Conservation (phyloP, 1,284 basidiomycete genomes). For the Cryptococcus floricola region DNA sequence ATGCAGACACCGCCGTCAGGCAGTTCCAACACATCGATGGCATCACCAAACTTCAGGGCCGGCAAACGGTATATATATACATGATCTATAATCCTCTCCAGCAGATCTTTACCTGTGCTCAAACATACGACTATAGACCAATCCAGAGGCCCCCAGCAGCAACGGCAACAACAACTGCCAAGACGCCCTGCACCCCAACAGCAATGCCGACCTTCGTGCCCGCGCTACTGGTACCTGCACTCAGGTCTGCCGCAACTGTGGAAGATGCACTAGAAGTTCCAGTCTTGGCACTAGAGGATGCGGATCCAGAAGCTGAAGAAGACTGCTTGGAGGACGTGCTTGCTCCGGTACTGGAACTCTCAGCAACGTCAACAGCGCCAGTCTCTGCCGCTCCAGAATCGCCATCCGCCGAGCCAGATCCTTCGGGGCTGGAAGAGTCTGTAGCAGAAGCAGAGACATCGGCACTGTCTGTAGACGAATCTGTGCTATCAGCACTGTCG, state of each 20-base stretch:
- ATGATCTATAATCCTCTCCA: neutral
- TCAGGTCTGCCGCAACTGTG: neutral
- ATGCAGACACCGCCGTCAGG: too few relatives aligned
- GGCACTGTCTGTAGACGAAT: neutral
- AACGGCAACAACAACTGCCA: neutral
- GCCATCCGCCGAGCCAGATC: neutral
- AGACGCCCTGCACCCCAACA: neutral
- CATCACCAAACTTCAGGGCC: neutral
- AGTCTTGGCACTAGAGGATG: neutral
- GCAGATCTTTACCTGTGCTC: neutral
- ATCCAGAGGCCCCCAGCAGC: slow-evolving; percentile 4
- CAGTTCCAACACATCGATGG: neutral
- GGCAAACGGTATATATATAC: neutral
- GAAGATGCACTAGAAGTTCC: neutral
- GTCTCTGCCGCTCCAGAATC: neutral
- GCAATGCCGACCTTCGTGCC: slow-evolving; percentile 1
- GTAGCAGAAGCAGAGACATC: neutral
- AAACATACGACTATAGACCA: neutral
- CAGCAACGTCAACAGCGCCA: neutral
- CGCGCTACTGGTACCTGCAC: slow-evolving; percentile 4
- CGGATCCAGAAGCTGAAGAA: too few relatives aligned
- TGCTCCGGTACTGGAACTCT: neutral
- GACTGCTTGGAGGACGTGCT: too few relatives aligned
- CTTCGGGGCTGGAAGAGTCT: neutral
- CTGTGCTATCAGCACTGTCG: neutral